Evolutionary conservation across 805 yeast genomes (phyloP), one percentile per base, ranked within the genome.

Genomic region (Saturnispora mendoncae): DNA sequence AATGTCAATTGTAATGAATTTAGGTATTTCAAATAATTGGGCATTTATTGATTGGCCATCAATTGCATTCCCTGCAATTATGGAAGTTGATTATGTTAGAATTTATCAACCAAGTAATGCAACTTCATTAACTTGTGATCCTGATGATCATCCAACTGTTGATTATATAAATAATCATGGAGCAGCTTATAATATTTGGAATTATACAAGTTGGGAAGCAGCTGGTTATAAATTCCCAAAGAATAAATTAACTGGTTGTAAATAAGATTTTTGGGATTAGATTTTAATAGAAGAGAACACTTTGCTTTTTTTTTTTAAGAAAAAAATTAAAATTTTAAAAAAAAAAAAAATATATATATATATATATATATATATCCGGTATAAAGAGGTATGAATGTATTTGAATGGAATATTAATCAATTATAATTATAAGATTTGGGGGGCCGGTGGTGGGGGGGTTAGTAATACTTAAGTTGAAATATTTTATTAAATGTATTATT

Each of bases 11-110:
- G 64, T 90, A 49, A 55, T 90, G 69, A 90, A 90, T 60, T 64
- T 90, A 64, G 98, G 95, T 69, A 66, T 90, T 40, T 88, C 97
- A 13, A 82, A 80, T 54, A 82, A 78, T 46, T 90, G 97, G 97
- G 84, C 92, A 6, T 85, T 84, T 60, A 90, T 90, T 47, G 90
- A 87, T 64, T 90, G 96, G 96, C 76, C 78, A 33, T 67, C 78
- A 4, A 66, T 87, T 45, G 63, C 64, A 35, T 90, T 90, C 74
- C 98, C 98, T 2, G 74, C 73, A 12, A 69, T 74, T 2, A 68
- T 88, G 78, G 67, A 75, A 43, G 65, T 90, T 34, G 97, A 90
- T 60, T 84, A 82, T 53, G 94, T 90, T 26, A 76, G 98, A 53
- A 56, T 90, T n/a, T 90, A 92, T 61, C 98, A 90, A 65, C 95